phyloP scores from a whole-genome alignment of 164 flowering plant genomes.

The Paratinospora sagittata region DNA sequence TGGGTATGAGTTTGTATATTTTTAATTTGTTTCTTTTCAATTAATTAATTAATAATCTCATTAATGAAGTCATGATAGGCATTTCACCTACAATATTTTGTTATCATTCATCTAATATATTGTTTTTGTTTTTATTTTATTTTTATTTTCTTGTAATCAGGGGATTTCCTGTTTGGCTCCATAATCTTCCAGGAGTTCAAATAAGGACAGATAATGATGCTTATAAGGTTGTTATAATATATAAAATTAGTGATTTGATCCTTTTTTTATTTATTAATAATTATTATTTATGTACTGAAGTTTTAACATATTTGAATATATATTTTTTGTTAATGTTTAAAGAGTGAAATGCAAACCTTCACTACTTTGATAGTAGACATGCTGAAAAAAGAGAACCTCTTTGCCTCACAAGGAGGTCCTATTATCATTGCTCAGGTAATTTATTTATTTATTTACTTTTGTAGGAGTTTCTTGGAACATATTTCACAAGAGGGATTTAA shows the following conservation, averaged over 20 bases:
- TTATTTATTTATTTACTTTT: neutral
- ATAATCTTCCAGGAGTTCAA: slow-evolving; percentile 11
- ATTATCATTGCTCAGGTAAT: slow-evolving; percentile 16
- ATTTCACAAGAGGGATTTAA: too few species aligned
- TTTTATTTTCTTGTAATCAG: neutral
- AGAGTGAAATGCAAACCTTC: slow-evolving; percentile 20
- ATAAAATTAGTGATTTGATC: neutral
- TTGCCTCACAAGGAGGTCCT: slow-evolving; percentile 20
- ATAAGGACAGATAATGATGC: slow-evolving; percentile 9
- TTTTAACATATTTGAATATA: too few species aligned
- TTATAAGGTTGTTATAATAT: slow-evolving; percentile 4
- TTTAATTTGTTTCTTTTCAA: too few species aligned
- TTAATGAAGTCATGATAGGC: too few species aligned
- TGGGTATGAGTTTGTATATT: slow-evolving; percentile 33
- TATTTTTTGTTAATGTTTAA: neutral
- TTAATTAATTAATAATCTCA: too few species aligned
- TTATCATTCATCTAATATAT: neutral
- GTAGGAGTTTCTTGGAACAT: too few species aligned
- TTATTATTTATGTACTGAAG: neutral
- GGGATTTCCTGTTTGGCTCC: slow-evolving; percentile 19
- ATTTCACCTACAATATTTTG: too few species aligned
- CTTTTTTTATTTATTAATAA: neutral
- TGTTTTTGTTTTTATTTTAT: too few species aligned
- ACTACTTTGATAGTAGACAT: slow-evolving; percentile 12
- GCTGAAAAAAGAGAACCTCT: slow-evolving; percentile 11